Evolutionary conservation across 345 rosid genomes (phyloP).

Genomic region (Eutrema japonicum): DNA sequence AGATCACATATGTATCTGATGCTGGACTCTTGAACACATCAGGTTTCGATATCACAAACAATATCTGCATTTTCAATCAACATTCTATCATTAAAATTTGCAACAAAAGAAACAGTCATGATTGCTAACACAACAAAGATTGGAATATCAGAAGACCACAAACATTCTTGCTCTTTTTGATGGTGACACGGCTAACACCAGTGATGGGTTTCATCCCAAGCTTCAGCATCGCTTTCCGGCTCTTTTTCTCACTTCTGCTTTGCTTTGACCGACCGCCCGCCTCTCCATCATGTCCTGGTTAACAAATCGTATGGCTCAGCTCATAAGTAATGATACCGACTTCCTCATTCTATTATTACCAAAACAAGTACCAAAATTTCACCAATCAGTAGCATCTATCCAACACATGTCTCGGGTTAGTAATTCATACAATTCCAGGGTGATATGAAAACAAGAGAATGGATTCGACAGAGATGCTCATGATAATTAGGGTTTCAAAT

Average conservation of each 20-base stretch:
- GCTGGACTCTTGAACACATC: constrained; percentile 92
- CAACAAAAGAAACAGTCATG: neutral
- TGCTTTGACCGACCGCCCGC: constrained; percentile 69
- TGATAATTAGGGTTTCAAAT: neutral
- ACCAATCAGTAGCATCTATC: constrained; percentile 1
- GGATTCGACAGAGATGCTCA: neutral
- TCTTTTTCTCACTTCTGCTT: constrained; percentile 91
- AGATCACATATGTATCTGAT: constrained; percentile 77
- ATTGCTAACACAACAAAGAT: neutral
- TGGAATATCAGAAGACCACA: constrained; percentile 29
- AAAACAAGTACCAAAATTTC: constrained; percentile 12
- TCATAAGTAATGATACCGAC: neutral
- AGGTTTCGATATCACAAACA: constrained; percentile 84
- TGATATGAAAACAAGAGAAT: constrained; percentile 1
- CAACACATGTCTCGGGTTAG: neutral
- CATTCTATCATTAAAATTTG: constrained; percentile 9
- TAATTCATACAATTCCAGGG: neutral
- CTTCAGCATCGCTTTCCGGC: constrained; percentile 88
- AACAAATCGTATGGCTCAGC: constrained; percentile 20
- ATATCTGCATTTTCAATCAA: constrained; percentile 50
- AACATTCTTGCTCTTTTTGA: constrained; percentile 86
- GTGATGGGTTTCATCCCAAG: constrained; percentile 85
- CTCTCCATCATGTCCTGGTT: constrained; percentile 57
- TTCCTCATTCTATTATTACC: constrained; percentile 7
- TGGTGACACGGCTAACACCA: constrained; percentile 82